These are phyloP conservation scores for Arthrobotrys iridis DNA, from an alignment of 2,329 filamentous ascomycete species.

Conservation along the genomic window DNA sequence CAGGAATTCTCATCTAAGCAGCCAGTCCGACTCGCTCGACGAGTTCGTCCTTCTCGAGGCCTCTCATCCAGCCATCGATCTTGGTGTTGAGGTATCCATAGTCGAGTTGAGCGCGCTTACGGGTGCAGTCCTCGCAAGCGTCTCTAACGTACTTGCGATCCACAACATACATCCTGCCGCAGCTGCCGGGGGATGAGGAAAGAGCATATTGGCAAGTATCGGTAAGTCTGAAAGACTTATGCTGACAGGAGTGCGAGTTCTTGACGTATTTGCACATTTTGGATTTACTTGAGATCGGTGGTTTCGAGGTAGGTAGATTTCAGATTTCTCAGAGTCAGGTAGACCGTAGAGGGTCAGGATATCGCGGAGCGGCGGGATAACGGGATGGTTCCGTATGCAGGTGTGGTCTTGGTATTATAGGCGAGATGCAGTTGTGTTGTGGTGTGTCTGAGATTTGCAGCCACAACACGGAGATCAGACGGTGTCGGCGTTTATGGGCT, in stretches of 20 bases:
- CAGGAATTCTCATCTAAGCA: slow-evolving; percentile 1
- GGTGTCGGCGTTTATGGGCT: slow-evolving; percentile 10
- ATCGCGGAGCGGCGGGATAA: slow-evolving; percentile 1
- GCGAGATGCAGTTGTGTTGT: slow-evolving; percentile 43
- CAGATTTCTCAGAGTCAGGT: too few relatives aligned
- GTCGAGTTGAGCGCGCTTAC: slow-evolving; percentile 46
- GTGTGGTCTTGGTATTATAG: slow-evolving; percentile 15
- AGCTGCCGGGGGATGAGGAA: slow-evolving; percentile 46
- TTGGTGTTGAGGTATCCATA: slow-evolving; percentile 40
- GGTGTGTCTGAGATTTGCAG: slow-evolving; percentile 24
- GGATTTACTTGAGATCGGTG: neutral
- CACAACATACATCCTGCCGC: slow-evolving; percentile 44
- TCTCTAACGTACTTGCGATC: slow-evolving; percentile 50
- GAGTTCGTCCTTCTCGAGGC: slow-evolving; percentile 33
- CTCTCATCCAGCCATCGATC: slow-evolving; percentile 49
- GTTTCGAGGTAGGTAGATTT: too few relatives aligned
- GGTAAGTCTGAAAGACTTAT: slow-evolving; percentile 47
- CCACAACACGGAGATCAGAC: slow-evolving; percentile 11
- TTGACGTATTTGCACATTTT: slow-evolving; percentile 53
- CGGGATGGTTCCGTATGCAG: neutral
- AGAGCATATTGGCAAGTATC: slow-evolving; percentile 50
- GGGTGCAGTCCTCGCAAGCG: slow-evolving; percentile 45
- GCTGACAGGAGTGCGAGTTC: slow-evolving; percentile 52
- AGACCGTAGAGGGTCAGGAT: neutral
- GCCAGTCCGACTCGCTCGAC: slow-evolving; percentile 41